Conservation (phyloP, 23 red algal genomes). For the Gracilaria domingensis region DNA sequence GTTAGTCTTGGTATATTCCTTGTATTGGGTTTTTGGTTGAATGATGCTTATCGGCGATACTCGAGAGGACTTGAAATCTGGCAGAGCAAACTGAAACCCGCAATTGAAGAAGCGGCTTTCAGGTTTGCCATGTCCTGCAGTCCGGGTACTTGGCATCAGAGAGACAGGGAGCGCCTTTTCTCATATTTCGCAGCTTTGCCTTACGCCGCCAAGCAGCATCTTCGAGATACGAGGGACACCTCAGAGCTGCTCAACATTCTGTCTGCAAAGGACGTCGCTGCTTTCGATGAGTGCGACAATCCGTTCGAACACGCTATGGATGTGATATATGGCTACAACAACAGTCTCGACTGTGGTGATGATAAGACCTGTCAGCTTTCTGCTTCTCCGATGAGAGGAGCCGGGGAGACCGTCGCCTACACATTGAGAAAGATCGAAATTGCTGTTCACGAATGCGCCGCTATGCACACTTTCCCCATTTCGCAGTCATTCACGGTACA, state of each 20-base stretch:
- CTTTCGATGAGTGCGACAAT: slow-evolving; percentile 33
- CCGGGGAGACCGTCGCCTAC: neutral
- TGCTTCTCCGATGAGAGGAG: neutral
- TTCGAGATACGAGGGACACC: slow-evolving; percentile 42
- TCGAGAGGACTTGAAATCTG: slow-evolving; percentile 43
- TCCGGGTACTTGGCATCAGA: slow-evolving; percentile 33
- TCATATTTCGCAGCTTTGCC: slow-evolving; percentile 37
- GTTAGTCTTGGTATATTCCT: slow-evolving; percentile 53
- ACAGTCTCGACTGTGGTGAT: slow-evolving; percentile 19
- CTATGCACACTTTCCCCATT: slow-evolving; percentile 53
- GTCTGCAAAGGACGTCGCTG: slow-evolving; percentile 10
- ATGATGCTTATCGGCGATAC: slow-evolving; percentile 59
- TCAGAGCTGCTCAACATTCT: slow-evolving; percentile 26
- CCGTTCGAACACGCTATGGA: slow-evolving; percentile 27
- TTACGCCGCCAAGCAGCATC: slow-evolving; percentile 23
- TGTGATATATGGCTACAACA: slow-evolving; percentile 40
- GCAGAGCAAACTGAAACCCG: slow-evolving; percentile 24
- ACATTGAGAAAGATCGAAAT: slow-evolving; percentile 27
- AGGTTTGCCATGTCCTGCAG: slow-evolving; percentile 10
- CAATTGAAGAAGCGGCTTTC: slow-evolving; percentile 29
- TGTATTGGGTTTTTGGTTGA: slow-evolving; percentile 57
- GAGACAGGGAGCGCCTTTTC: slow-evolving; percentile 49
- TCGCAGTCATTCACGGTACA: slow-evolving; percentile 46
- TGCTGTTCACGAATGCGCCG: slow-evolving; percentile 36
- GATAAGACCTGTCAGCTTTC: neutral